A percentile compares a stretch with the other conserved stretches of the same genome.
Evolutionary conservation across 495 filamentous ascomycete species (phyloP).

Genomic region (Neurospora sp.): DNA sequence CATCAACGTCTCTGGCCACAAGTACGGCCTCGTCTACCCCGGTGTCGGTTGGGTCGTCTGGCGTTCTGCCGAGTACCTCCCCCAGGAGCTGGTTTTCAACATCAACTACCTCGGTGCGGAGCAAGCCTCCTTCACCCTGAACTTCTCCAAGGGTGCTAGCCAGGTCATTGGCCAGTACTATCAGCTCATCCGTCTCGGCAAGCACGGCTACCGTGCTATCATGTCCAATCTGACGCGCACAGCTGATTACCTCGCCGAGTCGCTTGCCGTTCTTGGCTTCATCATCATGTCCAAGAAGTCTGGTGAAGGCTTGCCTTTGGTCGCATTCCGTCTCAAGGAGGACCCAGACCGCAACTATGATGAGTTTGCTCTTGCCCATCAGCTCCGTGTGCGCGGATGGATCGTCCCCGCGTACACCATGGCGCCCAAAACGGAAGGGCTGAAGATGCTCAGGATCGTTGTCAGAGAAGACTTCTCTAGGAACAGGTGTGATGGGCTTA

Average conservation of each 20-base stretch:
- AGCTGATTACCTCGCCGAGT: constrained; percentile 64
- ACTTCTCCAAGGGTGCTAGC: constrained; percentile 87
- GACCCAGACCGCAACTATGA: constrained; percentile 55
- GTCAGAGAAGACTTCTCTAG: constrained; percentile 82
- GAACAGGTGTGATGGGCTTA: constrained; percentile 60
- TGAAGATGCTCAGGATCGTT: constrained; percentile 74
- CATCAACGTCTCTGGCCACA: constrained; percentile 90
- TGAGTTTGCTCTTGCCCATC: constrained; percentile 73
- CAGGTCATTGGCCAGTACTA: constrained; percentile 96
- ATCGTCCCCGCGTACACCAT: constrained; percentile 91
- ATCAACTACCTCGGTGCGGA: constrained; percentile 95
- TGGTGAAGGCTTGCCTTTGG: constrained; percentile 71
- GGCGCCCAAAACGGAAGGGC: constrained; percentile 58
- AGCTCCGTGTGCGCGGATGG: constrained; percentile 76
- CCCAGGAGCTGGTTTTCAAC: constrained; percentile 89
- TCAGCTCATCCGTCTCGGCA: constrained; percentile 84
- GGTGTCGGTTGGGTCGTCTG: constrained; percentile 91
- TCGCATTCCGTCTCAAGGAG: constrained; percentile 61
- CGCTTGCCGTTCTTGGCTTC: constrained; percentile 65
- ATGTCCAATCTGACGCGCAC: constrained; percentile 81
- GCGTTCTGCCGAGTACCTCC: constrained; percentile 72
- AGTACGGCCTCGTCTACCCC: constrained; percentile 70
- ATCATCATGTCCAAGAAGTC: constrained; percentile 69
- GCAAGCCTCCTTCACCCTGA: constrained; percentile 94
- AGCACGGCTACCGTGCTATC: constrained; percentile 76